A percentile compares a stretch with the other conserved stretches of the same genome.
Conservation (phyloP, 768 basidiomycete species). For the Dioszegia crocea region DNA sequence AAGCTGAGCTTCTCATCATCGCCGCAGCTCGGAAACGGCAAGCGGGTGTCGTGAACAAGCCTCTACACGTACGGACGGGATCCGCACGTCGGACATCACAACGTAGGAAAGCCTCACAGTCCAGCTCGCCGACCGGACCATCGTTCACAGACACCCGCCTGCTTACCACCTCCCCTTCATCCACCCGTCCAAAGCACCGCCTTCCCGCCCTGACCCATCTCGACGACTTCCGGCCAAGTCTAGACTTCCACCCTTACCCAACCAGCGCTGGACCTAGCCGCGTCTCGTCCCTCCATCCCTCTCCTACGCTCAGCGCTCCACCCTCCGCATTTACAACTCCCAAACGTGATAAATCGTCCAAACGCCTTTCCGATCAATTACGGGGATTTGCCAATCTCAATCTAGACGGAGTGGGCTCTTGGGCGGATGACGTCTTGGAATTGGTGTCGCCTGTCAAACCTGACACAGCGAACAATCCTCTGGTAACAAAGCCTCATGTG, state of each 20-base stretch:
- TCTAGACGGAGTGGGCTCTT: not conserved
- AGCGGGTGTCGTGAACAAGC: not conserved
- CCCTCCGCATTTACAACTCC: not conserved
- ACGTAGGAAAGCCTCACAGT: not conserved
- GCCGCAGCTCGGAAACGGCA: constrained; percentile 22
- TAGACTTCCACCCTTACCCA: not conserved
- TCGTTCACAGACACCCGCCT: too few relatives aligned
- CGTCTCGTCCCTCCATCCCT: not conserved
- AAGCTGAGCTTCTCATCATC: constrained; percentile 31
- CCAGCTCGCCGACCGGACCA: not conserved
- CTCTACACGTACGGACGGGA: not conserved
- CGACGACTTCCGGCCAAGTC: not conserved
- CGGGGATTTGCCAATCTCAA: constrained; percentile 17
- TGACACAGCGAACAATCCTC: too few relatives aligned
- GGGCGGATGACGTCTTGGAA: constrained; percentile 12
- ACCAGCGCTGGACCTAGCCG: not conserved
- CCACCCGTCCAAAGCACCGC: not conserved
- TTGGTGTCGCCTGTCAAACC: not conserved
- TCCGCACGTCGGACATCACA: not conserved
- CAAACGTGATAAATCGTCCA: not conserved
- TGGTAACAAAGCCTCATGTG: too few relatives aligned
- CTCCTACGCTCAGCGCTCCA: not conserved
- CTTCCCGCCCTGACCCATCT: constrained; percentile 4
- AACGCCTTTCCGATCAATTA: constrained; percentile 29
- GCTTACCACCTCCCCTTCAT: not conserved